phyloP scores from a whole-genome alignment of 2,329 filamentous ascomycete genomes.

The Westerdykella sp. region DNA sequence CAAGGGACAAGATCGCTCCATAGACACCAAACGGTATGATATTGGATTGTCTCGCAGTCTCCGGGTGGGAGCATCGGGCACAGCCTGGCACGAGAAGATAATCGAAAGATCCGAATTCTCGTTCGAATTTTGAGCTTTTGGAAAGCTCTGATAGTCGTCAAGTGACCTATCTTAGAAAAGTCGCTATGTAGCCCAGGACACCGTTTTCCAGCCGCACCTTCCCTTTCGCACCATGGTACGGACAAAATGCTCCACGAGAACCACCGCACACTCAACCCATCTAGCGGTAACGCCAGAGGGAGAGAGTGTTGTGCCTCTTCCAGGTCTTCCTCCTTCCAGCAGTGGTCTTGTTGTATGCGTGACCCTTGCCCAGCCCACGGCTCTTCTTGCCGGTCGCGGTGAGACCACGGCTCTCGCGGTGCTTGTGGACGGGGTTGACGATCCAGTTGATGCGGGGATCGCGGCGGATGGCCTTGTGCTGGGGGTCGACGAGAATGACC shows the following conservation, averaged over 20 bases:
- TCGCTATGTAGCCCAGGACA: conserved; percentile 30
- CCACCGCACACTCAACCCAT: conserved; percentile 26
- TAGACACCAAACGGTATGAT: too few relatives aligned
- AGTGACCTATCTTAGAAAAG: conserved; percentile 11
- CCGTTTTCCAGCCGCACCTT: conserved; percentile 32
- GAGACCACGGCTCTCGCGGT: conserved; percentile 95
- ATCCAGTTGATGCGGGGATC: conserved; percentile 99
- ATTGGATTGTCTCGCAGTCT: too few relatives aligned
- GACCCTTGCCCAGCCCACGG: conserved; percentile 98
- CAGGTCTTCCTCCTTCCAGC: conserved; percentile 99
- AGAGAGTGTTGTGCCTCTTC: conserved; percentile 99
- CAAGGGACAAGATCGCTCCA: too few relatives aligned
- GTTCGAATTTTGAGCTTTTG: conserved; percentile 24
- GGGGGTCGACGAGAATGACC: conserved; percentile 98
- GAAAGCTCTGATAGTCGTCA: conserved; percentile 16
- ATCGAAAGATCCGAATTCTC: conserved; percentile 12
- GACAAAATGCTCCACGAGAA: conserved; percentile 28
- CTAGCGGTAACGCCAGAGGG: conserved; percentile 96
- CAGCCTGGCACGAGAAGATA: too few relatives aligned
- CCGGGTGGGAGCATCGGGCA: too few relatives aligned
- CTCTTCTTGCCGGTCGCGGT: conserved; percentile 99
- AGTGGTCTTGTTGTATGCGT: conserved; percentile 97
- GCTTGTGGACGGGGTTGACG: conserved; percentile 99
- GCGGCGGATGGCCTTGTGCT: conserved; percentile 99
- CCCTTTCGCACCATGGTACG: conserved; percentile 26